phyloP scores from a whole-genome alignment of 1,284 basidiomycete species.

The Cronartium quercuum region DNA sequence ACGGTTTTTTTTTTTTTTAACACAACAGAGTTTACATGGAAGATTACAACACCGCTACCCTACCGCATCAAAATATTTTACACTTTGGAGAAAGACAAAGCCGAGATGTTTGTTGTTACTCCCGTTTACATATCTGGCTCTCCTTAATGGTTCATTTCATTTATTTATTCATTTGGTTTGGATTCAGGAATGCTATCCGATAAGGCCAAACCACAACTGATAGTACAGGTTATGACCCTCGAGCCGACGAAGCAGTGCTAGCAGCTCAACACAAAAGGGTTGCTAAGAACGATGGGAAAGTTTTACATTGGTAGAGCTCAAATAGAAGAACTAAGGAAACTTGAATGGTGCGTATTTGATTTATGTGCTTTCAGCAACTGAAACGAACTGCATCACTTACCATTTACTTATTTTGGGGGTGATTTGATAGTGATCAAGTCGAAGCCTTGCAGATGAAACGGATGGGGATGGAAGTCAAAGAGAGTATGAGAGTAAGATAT shows the following conservation, averaged over 20 bases:
- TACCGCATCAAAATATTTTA: slow-evolving; percentile 71
- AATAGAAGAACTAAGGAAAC: slow-evolving; percentile 66
- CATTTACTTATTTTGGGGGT: neutral
- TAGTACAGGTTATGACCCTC: slow-evolving; percentile 65
- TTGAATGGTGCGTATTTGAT: slow-evolving; percentile 73
- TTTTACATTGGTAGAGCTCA: slow-evolving; percentile 69
- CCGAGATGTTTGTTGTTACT: slow-evolving; percentile 7
- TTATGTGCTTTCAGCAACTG: slow-evolving; percentile 50
- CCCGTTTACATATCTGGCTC: neutral
- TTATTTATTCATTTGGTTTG: neutral
- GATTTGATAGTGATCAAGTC: slow-evolving; percentile 28
- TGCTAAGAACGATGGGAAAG: slow-evolving; percentile 57
- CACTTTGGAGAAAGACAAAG: slow-evolving; percentile 30
- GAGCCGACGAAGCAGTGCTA: slow-evolving; percentile 70
- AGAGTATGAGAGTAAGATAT: slow-evolving; percentile 73
- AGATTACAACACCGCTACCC: slow-evolving; percentile 82
- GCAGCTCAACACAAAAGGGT: slow-evolving; percentile 61
- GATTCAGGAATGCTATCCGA: slow-evolving; percentile 70
- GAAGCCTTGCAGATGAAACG: slow-evolving; percentile 65
- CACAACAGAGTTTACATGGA: slow-evolving; percentile 53
- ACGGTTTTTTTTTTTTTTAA: neutral
- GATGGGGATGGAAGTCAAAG: slow-evolving; percentile 71
- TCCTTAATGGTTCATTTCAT: neutral
- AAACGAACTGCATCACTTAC: neutral
- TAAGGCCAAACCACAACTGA: slow-evolving; percentile 66